Evolutionary conservation across 192 early-diverging fungal genomes (phyloP).

Genomic region (Coemansia sp.): DNA sequence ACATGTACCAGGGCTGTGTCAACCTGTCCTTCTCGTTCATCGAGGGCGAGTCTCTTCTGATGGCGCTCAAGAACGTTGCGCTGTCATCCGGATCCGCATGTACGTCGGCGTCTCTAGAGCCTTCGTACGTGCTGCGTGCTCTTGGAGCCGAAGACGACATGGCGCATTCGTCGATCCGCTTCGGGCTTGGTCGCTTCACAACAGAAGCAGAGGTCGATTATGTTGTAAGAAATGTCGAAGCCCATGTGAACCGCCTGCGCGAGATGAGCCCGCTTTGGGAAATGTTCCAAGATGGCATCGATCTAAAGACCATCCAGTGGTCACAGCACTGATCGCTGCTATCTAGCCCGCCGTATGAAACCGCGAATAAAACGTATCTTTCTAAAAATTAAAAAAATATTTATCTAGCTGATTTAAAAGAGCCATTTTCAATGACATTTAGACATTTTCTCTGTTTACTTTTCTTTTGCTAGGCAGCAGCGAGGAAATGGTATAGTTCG

Average conservation of each 20-base stretch:
- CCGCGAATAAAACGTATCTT: too few species aligned
- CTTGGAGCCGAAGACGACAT: slow-evolving; percentile 96
- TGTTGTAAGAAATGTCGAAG: slow-evolving; percentile 76
- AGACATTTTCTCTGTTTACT: too few species aligned
- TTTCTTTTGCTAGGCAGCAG: too few species aligned
- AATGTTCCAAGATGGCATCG: slow-evolving; percentile 95
- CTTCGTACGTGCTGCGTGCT: slow-evolving; percentile 94
- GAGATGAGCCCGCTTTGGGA: slow-evolving; percentile 99
- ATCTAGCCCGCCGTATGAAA: neutral
- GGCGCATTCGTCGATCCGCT: slow-evolving; percentile 94
- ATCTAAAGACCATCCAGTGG: slow-evolving; percentile 91
- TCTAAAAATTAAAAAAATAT: too few species aligned
- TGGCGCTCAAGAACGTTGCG: slow-evolving; percentile 98
- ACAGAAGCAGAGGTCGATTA: slow-evolving; percentile 94
- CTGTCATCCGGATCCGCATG: slow-evolving; percentile 94
- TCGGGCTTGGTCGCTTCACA: slow-evolving; percentile 96
- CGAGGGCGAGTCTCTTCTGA: slow-evolving; percentile 95
- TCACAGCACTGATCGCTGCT: slow-evolving; percentile 67
- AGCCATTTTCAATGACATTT: too few species aligned
- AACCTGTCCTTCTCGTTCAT: slow-evolving; percentile 97
- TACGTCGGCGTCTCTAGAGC: slow-evolving; percentile 94
- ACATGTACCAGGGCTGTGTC: slow-evolving; percentile 88
- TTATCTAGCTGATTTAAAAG: too few species aligned
- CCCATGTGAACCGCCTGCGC: slow-evolving; percentile 82
- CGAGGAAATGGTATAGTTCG: neutral